Base-by-base conservation (phyloP, 768 basidiomycete species). In the Tricholomella constricta region DNA sequence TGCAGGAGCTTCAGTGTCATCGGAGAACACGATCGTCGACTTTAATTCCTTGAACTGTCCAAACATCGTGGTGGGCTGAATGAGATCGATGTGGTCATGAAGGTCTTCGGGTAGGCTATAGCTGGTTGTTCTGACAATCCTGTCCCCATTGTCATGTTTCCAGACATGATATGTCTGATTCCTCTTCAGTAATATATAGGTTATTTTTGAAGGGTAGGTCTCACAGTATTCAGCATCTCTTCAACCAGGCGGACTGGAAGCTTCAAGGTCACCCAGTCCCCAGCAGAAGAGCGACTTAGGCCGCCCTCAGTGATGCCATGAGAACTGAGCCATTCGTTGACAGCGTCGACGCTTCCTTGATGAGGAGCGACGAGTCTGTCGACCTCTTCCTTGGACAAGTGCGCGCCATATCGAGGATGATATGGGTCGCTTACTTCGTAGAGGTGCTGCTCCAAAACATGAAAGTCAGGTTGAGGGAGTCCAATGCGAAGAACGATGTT, bases 1-100 rank as follows among this genome's bases (percentile, higher is more conserved):
- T 55, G 52, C 65, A 67, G 51, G 64, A 62, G 52, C 58, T 14
- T 57, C 56, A 27, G 57, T 35, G 1, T 60, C 56, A 10, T 68
- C 54, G 2, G 54, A 14, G 61, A 62, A 69, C 48, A 73, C 69
- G 20, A 81, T 58, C 0, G 71, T 80, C 10, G 77, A 77, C 56
- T 61, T 74, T 48, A 79, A 68, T 7, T 68, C 67, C 55, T 74
- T 79, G 50, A 79, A 69, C 48, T 78, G 77, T n/a, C 77, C 75
- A 56, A 89, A 90, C 65, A 81, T 77, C 1, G 85, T 89, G 0
- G 88, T 88, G 0, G 88, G 88, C 51, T 86, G 83, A 27, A 89
- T 70, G 27, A 88, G 68, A 43, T 88, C 84, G 46, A 89, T 63
- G 60, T 89, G 85, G 1, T 73, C 71, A 55, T 85, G 78, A 25